Base-by-base conservation (phyloP, 164 flowering plant species). In the Nymphaea colorata region DNA sequence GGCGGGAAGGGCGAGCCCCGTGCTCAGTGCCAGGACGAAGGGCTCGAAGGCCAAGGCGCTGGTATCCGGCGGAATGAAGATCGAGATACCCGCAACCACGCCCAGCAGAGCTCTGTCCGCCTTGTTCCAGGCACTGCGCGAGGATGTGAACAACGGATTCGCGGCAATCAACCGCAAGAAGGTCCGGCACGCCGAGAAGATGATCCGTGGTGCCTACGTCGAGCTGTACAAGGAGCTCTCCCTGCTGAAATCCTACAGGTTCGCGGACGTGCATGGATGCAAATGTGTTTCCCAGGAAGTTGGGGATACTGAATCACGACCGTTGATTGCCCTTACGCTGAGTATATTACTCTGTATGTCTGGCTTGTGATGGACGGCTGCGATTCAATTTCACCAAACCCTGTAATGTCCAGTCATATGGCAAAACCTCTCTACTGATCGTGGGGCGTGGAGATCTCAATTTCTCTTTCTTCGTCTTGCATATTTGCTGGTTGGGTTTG, bases 181-280 rank as follows among this genome's bases (percentile, higher is more conserved):
- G 76, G 81, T 90, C 36, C 89, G 90, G 66, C 80, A 83, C 71
- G 99, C 98, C 47, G 91, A 92, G 67, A 94, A 94, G 78, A 91
- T 88, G 90, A 91, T 94, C 8, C 72, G 98, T 71, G 83, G 85
- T 0, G 97, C 98, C 14, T 95, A 85, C 73, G 96, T 95, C 42
- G 99, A 95, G 76, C 93, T 95, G 73, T 95, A 95, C 73, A 76
- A 77, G 71, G 98, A 94, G 41, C 94, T 90, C 63, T 88, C 86
- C 17, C 79, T 95, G 3, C 78, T 95, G 3, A 90, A 84, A 74
- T 90, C 91, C 68, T 95, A 87, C 85, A 86, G 99, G 99, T 77
- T 7, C 41, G 36, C 7, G 36, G 36, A 25, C 36, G 36, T 25
- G 36, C 36, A 25, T 25, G 36, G 0, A 0, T 25, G 36, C 36